Evolutionary conservation across 1,284 basidiomycete genomes (phyloP), one percentile per base, ranked within the genome.

Genomic region (Cutaneotrichosporon sp.): DNA sequence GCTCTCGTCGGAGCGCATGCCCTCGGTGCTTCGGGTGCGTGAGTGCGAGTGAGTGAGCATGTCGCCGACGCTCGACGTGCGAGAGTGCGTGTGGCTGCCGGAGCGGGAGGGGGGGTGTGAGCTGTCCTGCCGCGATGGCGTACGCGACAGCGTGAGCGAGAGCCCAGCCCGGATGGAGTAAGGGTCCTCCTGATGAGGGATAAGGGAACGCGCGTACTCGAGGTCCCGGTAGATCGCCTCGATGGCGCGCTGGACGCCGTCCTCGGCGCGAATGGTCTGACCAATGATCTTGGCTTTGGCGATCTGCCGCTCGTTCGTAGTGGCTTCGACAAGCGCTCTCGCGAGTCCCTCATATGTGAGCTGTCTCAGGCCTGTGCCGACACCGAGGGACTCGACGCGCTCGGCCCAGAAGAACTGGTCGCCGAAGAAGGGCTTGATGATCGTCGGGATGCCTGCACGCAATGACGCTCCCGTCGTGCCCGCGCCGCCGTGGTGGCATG

Each of bases 381-480:
- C 88, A 46, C 94, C 93, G 40, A 99, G 85, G 4, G 91, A 91
- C 79, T 97, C 93, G 22, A 96, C 91, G 31, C 94, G 89, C 81
- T 93, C 91, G 5, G 91, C 92, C 92, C 94, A 98, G 81, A 98
- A 97, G 79, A 90, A 93, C 75, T 99, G 92, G 80, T 97, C 96
- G 8, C 96, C 96, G 73, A 98, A 98, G 85, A 97, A 99, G 0
- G 96, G 96, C 70, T 90, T 90, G 76, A 99, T 93, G 72, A 99
- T 90, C 0, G 94, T 98, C 1, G 96, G 95, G 32, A 78, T 74
- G 60, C 78, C 78, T 10, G 78, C 78, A 83, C 92, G 84, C 63
- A 97, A 82, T 81, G 90, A 93, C 10, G 96, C 96, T 13, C 95
- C 95, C 0, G 92, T 92, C 0, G 96, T 97, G 21, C 96, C 96